A percentile compares a stretch with the other conserved stretches of the same genome.
Conservation (phyloP, 106 monocot species). For the Dioscorea zingiberensis region DNA sequence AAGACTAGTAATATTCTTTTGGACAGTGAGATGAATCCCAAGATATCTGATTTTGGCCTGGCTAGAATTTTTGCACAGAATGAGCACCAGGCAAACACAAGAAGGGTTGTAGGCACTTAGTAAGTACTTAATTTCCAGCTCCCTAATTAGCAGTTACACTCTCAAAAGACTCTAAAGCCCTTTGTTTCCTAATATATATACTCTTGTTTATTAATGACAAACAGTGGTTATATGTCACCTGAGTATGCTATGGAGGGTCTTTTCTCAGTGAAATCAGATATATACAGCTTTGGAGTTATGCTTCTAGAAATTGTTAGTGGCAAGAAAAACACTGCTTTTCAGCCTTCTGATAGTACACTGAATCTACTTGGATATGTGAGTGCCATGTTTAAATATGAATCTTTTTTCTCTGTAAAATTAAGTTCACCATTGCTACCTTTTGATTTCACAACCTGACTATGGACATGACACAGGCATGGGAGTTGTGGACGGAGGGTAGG, state of each 20-base stretch:
- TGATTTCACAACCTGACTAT: no score
- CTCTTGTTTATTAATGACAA: not conserved
- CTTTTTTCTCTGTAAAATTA: not conserved
- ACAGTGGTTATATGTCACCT: constrained; percentile 34
- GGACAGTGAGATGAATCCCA: constrained; percentile 29
- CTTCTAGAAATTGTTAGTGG: constrained; percentile 26
- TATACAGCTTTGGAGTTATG: constrained; percentile 28
- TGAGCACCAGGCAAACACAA: constrained; percentile 18
- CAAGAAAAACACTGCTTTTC: constrained; percentile 16
- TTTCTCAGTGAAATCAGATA: constrained; percentile 30
- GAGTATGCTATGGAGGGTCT: constrained; percentile 31
- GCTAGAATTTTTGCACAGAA: constrained; percentile 25
- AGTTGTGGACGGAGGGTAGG: constrained; percentile 18
- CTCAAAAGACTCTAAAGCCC: not conserved
- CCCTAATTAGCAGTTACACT: not conserved
- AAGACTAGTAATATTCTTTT: constrained; percentile 32
- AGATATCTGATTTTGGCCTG: constrained; percentile 39
- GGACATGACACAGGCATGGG: constrained; percentile 19
- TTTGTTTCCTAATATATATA: no score
- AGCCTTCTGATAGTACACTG: not conserved
- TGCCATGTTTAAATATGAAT: not conserved
- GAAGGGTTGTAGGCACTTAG: constrained; percentile 21
- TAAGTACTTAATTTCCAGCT: not conserved
- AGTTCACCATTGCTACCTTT: no score
- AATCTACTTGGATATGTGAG: constrained; percentile 32